Evolutionary conservation across 768 basidiomycete species (phyloP).

Genomic region (Dioszegia hungarica): DNA sequence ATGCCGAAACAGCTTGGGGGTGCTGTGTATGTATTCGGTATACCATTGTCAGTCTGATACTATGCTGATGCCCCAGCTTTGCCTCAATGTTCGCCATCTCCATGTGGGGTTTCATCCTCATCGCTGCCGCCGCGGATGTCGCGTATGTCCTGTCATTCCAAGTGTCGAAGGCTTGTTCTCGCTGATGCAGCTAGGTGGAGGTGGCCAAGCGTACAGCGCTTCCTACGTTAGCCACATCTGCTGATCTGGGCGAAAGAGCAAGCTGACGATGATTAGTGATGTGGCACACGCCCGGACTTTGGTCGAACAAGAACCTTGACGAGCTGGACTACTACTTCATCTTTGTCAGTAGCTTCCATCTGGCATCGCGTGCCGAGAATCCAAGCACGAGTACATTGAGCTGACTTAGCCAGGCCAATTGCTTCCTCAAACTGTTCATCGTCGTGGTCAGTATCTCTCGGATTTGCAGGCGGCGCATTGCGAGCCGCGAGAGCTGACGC

Average conservation of each 20-base stretch:
- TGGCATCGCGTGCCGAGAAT: no score
- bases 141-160: constrained; percentile 28
- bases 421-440: constrained; percentile 39
- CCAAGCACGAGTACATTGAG: no score
- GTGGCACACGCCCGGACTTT: constrained; percentile 24
- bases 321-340: constrained; percentile 24
- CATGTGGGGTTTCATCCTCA: constrained; percentile 30
- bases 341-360: neutral
- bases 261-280: constrained; percentile 6
- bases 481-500: neutral
- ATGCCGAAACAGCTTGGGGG: constrained; percentile 45
- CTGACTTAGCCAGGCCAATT: constrained; percentile 14
- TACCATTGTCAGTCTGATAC: neutral
- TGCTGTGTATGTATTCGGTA: constrained; percentile 21
- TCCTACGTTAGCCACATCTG: constrained; percentile 2
- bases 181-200: no score
- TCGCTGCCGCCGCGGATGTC: constrained; percentile 28
- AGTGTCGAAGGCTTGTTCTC: no score
- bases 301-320: constrained; percentile 8
- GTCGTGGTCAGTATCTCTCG: constrained; percentile 18
- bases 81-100: constrained; percentile 22
- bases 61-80: constrained; percentile 18
- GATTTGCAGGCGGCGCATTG: neutral
- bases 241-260: neutral
- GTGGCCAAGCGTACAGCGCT: constrained; percentile 5